Conservation (phyloP, 768 basidiomycete species). For the Tulasnella sp. region DNA sequence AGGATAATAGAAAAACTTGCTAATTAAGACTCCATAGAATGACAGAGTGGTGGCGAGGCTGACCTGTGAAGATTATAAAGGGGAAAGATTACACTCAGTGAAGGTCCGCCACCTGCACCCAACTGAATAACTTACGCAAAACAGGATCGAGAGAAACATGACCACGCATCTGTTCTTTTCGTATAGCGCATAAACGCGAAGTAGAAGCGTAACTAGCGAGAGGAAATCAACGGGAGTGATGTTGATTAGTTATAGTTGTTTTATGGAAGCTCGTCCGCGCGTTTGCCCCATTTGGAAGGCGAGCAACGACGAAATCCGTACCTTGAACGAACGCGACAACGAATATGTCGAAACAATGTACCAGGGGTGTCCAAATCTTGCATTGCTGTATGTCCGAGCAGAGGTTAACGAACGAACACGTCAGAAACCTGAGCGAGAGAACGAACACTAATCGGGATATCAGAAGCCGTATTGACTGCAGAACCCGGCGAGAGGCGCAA, state of each 20-base stretch:
- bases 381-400: background rate
- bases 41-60: background rate
- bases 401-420: background rate
- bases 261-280: background rate
- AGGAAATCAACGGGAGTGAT: background rate
- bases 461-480: background rate
- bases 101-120: background rate
- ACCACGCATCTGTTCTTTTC: slow-evolving; percentile 2
- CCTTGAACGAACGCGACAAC: background rate
- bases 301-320: background rate
- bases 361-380: background rate
- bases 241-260: no score
- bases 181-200: slow-evolving; percentile 2
- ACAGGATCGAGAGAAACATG: background rate
- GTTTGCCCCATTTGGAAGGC: background rate
- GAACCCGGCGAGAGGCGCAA: background rate
- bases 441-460: background rate
- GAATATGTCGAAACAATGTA: background rate
- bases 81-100: background rate
- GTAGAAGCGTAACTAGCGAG: background rate
- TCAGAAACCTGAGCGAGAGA: background rate
- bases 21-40: background rate
- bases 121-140: background rate
- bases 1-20: background rate
- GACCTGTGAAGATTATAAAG: background rate